phyloP scores from a whole-genome alignment of 108 stramenopile species.

The Pelagomonas calceolata region DNA sequence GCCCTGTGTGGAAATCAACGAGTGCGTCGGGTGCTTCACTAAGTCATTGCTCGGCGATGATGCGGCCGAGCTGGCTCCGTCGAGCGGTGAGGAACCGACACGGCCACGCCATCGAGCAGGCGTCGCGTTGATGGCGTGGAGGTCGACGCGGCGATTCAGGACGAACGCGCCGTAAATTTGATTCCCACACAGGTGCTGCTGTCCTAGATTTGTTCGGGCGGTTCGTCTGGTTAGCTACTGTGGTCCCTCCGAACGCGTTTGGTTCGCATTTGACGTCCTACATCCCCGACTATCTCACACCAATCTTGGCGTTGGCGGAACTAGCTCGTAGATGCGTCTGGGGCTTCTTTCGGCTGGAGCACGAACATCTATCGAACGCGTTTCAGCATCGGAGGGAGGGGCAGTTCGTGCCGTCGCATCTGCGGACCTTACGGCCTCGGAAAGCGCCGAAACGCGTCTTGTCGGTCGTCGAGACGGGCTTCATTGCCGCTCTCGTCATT shows the following conservation, averaged over 20 bases:
- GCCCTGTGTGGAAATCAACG: too few species aligned
- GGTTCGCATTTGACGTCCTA: background rate
- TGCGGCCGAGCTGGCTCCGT: too few species aligned
- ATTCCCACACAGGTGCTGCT: too few species aligned
- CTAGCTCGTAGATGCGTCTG: constrained; percentile 71
- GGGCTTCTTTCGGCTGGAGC: constrained; percentile 78
- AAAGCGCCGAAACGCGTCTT: background rate
- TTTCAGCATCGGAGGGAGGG: background rate
- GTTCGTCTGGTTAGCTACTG: constrained; percentile 74
- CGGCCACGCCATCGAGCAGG: too few species aligned
- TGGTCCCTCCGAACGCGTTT: constrained; percentile 49
- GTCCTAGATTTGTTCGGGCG: constrained; percentile 50
- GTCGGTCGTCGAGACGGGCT: background rate
- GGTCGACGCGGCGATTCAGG: too few species aligned
- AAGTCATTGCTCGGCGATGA: too few species aligned
- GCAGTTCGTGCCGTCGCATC: background rate
- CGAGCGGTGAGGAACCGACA: too few species aligned
- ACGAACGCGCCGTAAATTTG: too few species aligned
- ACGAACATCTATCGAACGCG: constrained; percentile 7
- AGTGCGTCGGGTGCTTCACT: too few species aligned
- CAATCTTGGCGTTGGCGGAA: constrained; percentile 63
- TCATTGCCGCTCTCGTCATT: background rate
- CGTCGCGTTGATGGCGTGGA: too few species aligned
- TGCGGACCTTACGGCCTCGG: background rate
- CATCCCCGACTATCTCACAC: constrained; percentile 64